These are phyloP conservation scores for Pyricularia pennisetigena DNA, from an alignment of 2,329 filamentous ascomycete species.

Conservation along the genomic window DNA sequence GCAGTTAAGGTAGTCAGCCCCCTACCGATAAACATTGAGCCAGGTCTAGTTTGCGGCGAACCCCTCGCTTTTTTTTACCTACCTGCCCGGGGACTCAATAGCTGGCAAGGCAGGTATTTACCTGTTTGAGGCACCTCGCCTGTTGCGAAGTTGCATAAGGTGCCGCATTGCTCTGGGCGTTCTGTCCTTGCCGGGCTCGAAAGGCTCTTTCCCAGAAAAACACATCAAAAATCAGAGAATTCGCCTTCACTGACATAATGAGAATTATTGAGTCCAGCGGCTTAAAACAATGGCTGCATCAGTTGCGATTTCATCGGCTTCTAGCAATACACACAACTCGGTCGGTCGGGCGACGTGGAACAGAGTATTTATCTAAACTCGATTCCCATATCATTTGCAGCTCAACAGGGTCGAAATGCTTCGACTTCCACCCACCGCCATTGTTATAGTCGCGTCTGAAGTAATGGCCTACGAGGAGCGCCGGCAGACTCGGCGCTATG, in stretches of 20 bases:
- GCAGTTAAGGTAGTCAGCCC: no score
- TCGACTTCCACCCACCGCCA: constrained; percentile 26
- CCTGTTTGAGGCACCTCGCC: not conserved
- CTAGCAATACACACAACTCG: no score
- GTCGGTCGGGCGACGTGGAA: not conserved
- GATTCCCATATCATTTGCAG: not conserved
- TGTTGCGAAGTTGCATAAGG: not conserved
- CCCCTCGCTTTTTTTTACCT: not conserved
- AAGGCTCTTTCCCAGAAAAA: not conserved
- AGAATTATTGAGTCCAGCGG: no score
- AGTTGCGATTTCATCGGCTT: not conserved
- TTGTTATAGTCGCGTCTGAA: constrained; percentile 29
- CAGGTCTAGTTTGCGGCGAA: no score
- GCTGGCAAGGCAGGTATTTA: not conserved
- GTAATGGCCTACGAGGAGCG: constrained; percentile 26
- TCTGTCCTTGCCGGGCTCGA: not conserved
- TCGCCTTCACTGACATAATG: no score
- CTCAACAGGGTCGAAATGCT: constrained; percentile 23
- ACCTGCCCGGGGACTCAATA: not conserved
- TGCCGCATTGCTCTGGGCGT: no score
- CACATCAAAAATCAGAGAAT: not conserved
- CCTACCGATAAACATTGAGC: no score
- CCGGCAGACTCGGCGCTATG: not conserved
- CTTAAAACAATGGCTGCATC: no score
- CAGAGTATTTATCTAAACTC: not conserved